A percentile compares a stretch with the other conserved stretches of the same genome.
phyloP scores from a whole-genome alignment of 1,284 basidiomycete species.

The Fomes fomentarius region DNA sequence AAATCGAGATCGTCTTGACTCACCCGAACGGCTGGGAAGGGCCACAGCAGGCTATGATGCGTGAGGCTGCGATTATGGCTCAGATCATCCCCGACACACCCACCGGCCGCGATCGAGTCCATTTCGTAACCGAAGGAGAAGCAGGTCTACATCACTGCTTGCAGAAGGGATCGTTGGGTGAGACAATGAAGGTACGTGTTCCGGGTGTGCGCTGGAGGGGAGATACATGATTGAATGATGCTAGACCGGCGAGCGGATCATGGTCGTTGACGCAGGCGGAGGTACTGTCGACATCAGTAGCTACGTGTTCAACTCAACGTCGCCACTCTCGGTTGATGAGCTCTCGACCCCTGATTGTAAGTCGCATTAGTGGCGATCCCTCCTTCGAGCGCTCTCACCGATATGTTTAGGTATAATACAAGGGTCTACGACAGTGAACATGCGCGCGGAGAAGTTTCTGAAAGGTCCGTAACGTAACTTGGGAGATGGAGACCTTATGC shows the following conservation, averaged over 20 bases:
- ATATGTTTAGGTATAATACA: conserved; percentile 31
- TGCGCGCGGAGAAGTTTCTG: conserved; percentile 37
- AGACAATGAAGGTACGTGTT: conserved; percentile 31
- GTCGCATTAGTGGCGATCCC: neutral
- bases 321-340: conserved; percentile 17
- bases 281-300: conserved; percentile 60
- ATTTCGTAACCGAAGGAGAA: conserved; percentile 54
- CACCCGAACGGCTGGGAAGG: conserved; percentile 53
- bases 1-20: conserved; percentile 40
- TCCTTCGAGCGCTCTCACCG: neutral
- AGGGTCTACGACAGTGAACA: conserved; percentile 30
- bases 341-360: conserved; percentile 15
- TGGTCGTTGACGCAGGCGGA: conserved; percentile 61
- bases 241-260: conserved; percentile 44
- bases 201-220: too few relatives aligned
- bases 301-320: conserved; percentile 38
- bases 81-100: conserved; percentile 34
- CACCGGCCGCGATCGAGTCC: conserved; percentile 39
- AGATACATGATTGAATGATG: neutral
- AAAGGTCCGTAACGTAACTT: conserved; percentile 21
- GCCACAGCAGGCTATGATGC: conserved; percentile 43
- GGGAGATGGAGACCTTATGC: too few relatives aligned
- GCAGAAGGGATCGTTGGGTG: conserved; percentile 38
- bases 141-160: conserved; percentile 53
- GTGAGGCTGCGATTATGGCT: conserved; percentile 39